Percentiles rank a stretch among this genome's conserved stretches.
Conservation (phyloP, 352 stramenopile genomes). For the Sclerospora graminicola region DNA sequence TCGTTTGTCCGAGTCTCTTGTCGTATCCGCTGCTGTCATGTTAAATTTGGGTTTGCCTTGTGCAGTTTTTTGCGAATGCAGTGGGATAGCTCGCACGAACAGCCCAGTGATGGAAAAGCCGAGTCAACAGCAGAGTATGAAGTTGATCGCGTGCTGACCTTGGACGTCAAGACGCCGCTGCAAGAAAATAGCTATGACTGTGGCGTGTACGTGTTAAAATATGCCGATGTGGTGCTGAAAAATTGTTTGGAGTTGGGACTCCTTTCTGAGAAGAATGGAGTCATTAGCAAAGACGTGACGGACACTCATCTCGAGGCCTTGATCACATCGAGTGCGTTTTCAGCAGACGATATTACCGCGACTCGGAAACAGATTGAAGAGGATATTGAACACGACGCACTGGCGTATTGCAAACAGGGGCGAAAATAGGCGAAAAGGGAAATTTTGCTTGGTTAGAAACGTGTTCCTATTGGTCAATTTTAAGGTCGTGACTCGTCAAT, state of each 20-base stretch:
- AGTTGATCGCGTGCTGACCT: conserved; percentile 20
- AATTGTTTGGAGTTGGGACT: conserved; percentile 22
- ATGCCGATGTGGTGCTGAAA: conserved; percentile 42
- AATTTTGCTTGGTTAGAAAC: no score
- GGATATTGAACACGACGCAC: conserved; percentile 24
- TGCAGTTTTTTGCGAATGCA: conserved; percentile 39
- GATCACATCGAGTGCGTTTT: conserved; percentile 30
- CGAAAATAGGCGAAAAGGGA: no score
- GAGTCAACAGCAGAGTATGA: conserved; percentile 19
- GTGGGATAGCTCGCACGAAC: conserved; percentile 28
- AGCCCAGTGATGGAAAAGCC: conserved; percentile 1
- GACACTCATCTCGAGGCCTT: conserved; percentile 30
- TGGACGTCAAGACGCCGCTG: conserved; percentile 31
- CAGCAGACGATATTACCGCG: conserved; percentile 25
- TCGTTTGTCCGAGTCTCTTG: background rate
- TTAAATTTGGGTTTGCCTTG: background rate
- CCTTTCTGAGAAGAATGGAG: conserved; percentile 16
- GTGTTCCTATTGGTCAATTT: no score
- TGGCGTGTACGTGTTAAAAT: conserved; percentile 56
- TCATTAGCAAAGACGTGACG: conserved; percentile 29
- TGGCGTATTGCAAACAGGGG: conserved; percentile 14
- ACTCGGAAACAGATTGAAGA: conserved; percentile 24
- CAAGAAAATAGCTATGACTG: conserved; percentile 64
- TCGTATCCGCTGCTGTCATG: background rate
- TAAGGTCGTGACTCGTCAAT: no score